phyloP scores from a whole-genome alignment of 495 filamentous ascomycete species.

The Terfezia boudieri region DNA sequence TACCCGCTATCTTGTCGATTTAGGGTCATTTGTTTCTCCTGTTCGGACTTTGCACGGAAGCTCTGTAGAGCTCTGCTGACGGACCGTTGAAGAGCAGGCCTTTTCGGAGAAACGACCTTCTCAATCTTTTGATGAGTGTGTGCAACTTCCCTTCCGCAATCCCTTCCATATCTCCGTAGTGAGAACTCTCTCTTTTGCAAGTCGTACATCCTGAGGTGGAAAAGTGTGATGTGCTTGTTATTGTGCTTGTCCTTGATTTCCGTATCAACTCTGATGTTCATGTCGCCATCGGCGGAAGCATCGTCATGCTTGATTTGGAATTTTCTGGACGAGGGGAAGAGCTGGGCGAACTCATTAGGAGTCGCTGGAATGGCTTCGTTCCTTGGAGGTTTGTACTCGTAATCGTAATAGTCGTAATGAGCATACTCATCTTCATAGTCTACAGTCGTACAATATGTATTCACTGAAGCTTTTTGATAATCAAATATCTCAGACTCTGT shows the following conservation, averaged over 20 bases:
- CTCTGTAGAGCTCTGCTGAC: conserved; percentile 52
- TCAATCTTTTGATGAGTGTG: conserved; percentile 48
- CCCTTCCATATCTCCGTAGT: conserved; percentile 71
- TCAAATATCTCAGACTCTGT: conserved; percentile 5
- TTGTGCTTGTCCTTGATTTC: conserved; percentile 8
- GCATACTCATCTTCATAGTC: conserved; percentile 34
- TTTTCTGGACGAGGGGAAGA: conserved; percentile 66
- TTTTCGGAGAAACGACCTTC: conserved; percentile 20
- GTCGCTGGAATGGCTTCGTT: conserved; percentile 39
- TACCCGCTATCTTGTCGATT: conserved; percentile 37
- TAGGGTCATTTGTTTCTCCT: conserved; percentile 15
- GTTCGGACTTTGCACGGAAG: conserved; percentile 36
- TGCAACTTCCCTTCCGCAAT: conserved; percentile 84
- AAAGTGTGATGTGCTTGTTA: conserved; percentile 50
- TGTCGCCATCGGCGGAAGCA: conserved; percentile 78
- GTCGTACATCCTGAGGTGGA: conserved; percentile 92
- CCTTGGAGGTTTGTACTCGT: conserved; percentile 21
- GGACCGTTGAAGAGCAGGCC: conserved; percentile 42
- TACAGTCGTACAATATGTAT: conserved; percentile 60
- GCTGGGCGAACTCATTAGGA: conserved; percentile 58
- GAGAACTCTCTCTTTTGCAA: conserved; percentile 71
- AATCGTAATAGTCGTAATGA: conserved; percentile 28
- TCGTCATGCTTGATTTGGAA: conserved; percentile 80
- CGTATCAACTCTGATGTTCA: conserved; percentile 86
- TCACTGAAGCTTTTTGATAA: conserved; percentile 39